A percentile compares a stretch with the other conserved stretches of the same genome.
These are phyloP conservation scores for Rhodotorula sphaerocarpa DNA, from an alignment of 768 basidiomycete species.

Conservation along the genomic window DNA sequence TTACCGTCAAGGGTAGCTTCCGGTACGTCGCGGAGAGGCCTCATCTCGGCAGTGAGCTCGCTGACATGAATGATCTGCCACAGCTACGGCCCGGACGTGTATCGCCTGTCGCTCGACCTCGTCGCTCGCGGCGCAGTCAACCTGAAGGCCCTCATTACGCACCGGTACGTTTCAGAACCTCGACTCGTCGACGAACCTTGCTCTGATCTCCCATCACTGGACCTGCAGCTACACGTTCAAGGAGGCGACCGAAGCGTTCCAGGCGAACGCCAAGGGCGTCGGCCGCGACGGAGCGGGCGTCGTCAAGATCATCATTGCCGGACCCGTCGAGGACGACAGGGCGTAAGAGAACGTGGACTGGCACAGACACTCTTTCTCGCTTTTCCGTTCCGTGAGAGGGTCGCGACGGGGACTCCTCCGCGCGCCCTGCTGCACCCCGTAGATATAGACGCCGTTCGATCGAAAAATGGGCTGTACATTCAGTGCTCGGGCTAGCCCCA, in stretches of 20 bases:
- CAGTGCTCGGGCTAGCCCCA: slow-evolving; percentile 6
- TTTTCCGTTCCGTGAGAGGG: no score
- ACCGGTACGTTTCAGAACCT: slow-evolving; percentile 48
- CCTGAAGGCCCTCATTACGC: slow-evolving; percentile 79
- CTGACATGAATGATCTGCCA: slow-evolving; percentile 1
- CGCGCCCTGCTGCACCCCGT: no score
- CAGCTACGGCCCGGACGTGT: slow-evolving; percentile 59
- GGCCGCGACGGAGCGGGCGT: slow-evolving; percentile 76
- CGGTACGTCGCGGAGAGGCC: slow-evolving; percentile 65
- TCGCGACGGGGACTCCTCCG: no score
- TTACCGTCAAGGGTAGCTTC: slow-evolving; percentile 83
- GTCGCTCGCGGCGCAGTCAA: slow-evolving; percentile 73
- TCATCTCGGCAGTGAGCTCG: no score
- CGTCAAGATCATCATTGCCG: slow-evolving; percentile 53
- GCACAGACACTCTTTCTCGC: no score
- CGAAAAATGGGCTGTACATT: neutral
- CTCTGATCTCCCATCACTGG: neutral
- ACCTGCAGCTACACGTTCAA: slow-evolving; percentile 57
- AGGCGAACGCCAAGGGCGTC: slow-evolving; percentile 68
- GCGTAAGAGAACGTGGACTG: neutral
- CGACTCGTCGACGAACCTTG: no score
- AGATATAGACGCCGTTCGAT: neutral
- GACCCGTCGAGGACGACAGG: neutral
- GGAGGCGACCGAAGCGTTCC: slow-evolving; percentile 70
- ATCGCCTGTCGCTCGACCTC: slow-evolving; percentile 73